phyloP scores from a whole-genome alignment of 306 rosid species.

The Coriaria nepalensis region DNA sequence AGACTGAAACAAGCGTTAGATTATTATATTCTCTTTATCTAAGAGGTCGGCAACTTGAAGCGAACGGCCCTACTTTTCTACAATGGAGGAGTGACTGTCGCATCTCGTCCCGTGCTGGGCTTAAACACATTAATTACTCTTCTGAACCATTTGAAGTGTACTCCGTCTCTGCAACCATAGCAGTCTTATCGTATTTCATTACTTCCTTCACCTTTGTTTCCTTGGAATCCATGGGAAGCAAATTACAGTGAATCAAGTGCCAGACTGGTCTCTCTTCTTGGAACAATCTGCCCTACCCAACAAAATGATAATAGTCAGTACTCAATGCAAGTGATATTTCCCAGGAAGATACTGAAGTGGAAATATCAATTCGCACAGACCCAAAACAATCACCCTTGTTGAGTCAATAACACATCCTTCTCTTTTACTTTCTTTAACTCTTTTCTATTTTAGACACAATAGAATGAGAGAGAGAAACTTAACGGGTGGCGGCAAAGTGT shows the following conservation, averaged over 20 bases:
- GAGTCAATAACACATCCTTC: not conserved
- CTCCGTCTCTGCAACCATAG: constrained; percentile 45
- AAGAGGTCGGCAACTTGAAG: constrained; percentile 7
- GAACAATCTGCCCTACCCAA: constrained; percentile 47
- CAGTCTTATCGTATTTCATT: constrained; percentile 22
- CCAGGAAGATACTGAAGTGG: no score
- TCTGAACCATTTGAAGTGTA: constrained; percentile 20
- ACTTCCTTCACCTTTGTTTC: constrained; percentile 30
- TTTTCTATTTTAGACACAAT: not conserved
- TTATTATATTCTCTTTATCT: no score
- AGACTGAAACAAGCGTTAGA: no score
- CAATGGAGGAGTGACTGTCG: no score
- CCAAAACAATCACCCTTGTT: no score
- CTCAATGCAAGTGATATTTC: not conserved
- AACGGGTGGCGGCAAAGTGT: constrained; percentile 86
- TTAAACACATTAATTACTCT: constrained; percentile 23
- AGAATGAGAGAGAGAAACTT: constrained; percentile 17
- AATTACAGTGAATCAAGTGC: constrained; percentile 73
- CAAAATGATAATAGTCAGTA: not conserved
- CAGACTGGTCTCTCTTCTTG: constrained; percentile 86
- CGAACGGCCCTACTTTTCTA: constrained; percentile 1
- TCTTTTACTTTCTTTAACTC: not conserved
- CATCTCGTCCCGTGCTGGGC: not conserved
- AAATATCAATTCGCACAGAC: no score
- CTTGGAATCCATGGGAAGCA: constrained; percentile 48